phyloP scores from a whole-genome alignment of 1,139 yeast genomes.

The Protomyces gravidus region DNA sequence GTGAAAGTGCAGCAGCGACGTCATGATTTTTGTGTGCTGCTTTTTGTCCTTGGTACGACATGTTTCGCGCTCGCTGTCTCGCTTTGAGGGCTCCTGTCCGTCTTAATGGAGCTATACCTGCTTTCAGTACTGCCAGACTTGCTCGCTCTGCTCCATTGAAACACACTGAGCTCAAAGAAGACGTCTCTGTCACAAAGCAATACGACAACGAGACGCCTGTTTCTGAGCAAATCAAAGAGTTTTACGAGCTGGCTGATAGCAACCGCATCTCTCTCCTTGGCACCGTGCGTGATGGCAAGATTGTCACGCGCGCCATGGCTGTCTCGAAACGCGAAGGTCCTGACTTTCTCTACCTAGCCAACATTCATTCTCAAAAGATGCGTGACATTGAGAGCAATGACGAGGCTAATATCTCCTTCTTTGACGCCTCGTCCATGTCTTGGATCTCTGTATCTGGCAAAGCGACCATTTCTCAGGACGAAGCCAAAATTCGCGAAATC shows the following conservation, averaged over 20 bases:
- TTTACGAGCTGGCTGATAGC: slow-evolving; percentile 18
- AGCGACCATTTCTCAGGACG: slow-evolving; percentile 19
- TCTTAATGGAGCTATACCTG: too few species aligned
- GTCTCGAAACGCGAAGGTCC: slow-evolving; percentile 18
- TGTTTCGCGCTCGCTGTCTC: background rate
- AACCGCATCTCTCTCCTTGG: slow-evolving; percentile 21
- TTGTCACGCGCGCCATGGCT: slow-evolving; percentile 24
- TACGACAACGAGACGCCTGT: slow-evolving; percentile 21
- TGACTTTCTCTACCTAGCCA: slow-evolving; percentile 24
- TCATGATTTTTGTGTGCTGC: too few species aligned
- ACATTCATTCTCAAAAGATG: slow-evolving; percentile 14
- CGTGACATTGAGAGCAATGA: slow-evolving; percentile 2
- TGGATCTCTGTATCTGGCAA: slow-evolving; percentile 20
- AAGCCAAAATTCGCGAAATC: slow-evolving; percentile 14
- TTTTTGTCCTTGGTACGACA: too few species aligned
- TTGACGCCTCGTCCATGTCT: slow-evolving; percentile 14
- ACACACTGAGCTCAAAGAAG: slow-evolving; percentile 10
- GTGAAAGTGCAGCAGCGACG: too few species aligned
- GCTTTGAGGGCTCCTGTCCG: background rate
- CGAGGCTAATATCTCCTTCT: slow-evolving; percentile 12
- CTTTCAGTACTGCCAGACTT: slow-evolving; percentile 2
- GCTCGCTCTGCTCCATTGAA: slow-evolving; percentile 40
- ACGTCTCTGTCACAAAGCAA: slow-evolving; percentile 22
- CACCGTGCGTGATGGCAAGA: slow-evolving; percentile 13
- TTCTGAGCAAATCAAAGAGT: slow-evolving; percentile 15